phyloP scores from a whole-genome alignment of 129 eudicot genomes.

The Centella asiatica region DNA sequence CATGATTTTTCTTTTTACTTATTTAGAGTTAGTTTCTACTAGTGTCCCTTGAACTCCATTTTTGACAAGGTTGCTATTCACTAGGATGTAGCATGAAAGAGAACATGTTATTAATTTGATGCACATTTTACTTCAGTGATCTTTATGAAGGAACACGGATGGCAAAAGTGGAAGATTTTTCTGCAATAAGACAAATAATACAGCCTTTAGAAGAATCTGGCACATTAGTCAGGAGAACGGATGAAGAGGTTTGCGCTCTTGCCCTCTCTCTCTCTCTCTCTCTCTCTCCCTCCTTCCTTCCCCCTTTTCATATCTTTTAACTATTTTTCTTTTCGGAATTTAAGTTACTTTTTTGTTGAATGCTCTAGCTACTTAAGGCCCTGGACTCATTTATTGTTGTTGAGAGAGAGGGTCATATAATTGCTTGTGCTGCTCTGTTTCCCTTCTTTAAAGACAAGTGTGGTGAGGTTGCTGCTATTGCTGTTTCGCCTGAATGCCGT shows the following conservation, averaged over 20 bases:
- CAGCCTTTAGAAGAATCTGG: slow-evolving; percentile 88
- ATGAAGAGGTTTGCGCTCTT: slow-evolving; percentile 52
- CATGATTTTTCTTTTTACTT: no score
- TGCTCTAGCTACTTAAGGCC: slow-evolving; percentile 48
- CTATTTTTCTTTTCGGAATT: slow-evolving; percentile 4
- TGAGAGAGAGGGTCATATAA: slow-evolving; percentile 95
- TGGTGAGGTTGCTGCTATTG: slow-evolving; percentile 92
- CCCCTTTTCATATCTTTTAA: background rate
- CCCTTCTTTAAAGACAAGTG: slow-evolving; percentile 74
- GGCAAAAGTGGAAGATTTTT: slow-evolving; percentile 60
- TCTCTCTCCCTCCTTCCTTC: background rate
- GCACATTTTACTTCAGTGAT: slow-evolving; percentile 43
- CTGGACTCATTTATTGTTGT: slow-evolving; percentile 72
- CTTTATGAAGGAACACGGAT: slow-evolving; percentile 92
- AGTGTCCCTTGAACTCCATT: no score
- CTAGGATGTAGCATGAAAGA: background rate
- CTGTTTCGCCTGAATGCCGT: slow-evolving; percentile 97
- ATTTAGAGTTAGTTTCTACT: no score
- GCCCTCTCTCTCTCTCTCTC: background rate
- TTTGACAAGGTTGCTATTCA: no score
- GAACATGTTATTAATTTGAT: background rate
- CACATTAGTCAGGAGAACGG: slow-evolving; percentile 72
- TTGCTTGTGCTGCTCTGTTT: slow-evolving; percentile 88
- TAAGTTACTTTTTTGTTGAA: slow-evolving; percentile 4
- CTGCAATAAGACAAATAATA: slow-evolving; percentile 61